Evolutionary conservation across 345 rosid species (phyloP), one percentile per base, ranked within the genome.

Genomic region (Isatis tinctoria): DNA sequence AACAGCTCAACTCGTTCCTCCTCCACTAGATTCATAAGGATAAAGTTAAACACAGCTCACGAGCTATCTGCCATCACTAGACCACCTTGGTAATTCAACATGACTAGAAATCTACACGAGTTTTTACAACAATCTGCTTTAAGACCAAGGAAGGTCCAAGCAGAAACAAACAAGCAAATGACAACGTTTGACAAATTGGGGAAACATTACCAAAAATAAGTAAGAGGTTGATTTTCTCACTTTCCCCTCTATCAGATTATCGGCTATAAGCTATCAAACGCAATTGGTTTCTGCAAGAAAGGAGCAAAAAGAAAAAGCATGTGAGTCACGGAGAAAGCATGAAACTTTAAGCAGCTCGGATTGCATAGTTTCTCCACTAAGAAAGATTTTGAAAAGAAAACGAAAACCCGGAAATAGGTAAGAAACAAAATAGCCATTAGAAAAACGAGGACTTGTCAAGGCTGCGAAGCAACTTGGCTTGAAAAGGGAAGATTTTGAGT

Each of bases 281-380:
- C 83, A 18, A 63, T 72, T 54, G 74, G 62, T 67, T 64, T 78
- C 90, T 82, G 85, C 83, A 76, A 39, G 65, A 36, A 64, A 71
- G 47, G 28, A 35, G 66, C 49, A 58, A 78, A 78, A 24, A n/a
- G 7, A 59, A 33, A 28, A 61, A 72, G 78, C 70, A 67, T 78
- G 51, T n/a, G 68, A 82, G 77, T 82, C 88, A 89, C 87, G 69
- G 78, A 81, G 32, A 85, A 85, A 79, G 79, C 78, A 77, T 75
- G 90, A 82, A 69, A 68, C 79, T 72, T 72, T 71, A 49, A 69
- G 78, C 75, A 74, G 66, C 44, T 70, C 41, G 47, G 43, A 60
- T 32, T 36, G 65, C 75, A 33, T 12, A 40, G 13, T 76, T 74
- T 61, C 69, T 77, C 62, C 54, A 70, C 30, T 47, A 70, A 2